A percentile compares a stretch with the other conserved stretches of the same genome.
Conservation (phyloP, 2,329 filamentous ascomycete species). For the Phyllosticta citriasiana region DNA sequence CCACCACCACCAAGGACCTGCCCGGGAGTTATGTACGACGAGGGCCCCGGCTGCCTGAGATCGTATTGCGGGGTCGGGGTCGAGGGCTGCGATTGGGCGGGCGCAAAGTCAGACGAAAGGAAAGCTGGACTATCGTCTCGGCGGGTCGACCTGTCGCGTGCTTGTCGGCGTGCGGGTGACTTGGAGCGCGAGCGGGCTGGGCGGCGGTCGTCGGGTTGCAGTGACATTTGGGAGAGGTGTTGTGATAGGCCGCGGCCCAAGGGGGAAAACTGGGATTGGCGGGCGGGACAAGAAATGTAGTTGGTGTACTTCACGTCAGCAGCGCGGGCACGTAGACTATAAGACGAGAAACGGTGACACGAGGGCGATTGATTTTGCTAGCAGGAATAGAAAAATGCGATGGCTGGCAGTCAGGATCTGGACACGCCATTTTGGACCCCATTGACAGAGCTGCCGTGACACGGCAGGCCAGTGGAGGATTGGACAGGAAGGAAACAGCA, state of each 20-base stretch:
- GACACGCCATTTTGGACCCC: conserved; percentile 4
- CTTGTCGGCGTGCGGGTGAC: conserved; percentile 28
- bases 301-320: conserved; percentile 5
- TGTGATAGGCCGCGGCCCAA: conserved; percentile 4
- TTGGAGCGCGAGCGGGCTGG: conserved; percentile 33
- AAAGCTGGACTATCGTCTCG: conserved; percentile 4
- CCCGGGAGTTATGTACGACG: conserved; percentile 5
- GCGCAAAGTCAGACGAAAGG: conserved; percentile 11
- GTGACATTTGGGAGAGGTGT: conserved; percentile 23
- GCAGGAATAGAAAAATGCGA: conserved; percentile 3
- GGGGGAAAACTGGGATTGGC: neutral
- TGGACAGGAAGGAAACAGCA: neutral
- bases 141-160: conserved; percentile 23
- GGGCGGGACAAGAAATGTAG: neutral
- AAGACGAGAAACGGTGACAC: conserved; percentile 1
- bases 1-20: neutral
- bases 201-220: conserved; percentile 31
- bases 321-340: neutral
- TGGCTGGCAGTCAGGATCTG: conserved; percentile 5
- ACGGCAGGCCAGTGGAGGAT: neutral
- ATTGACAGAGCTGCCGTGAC: neutral
- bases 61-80: conserved; percentile 27
- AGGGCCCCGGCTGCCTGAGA: conserved; percentile 29
- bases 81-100: conserved; percentile 15
- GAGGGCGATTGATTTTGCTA: neutral